Conservation (phyloP, 257 asterid genomes). For the Solanum bulbocastanum region DNA sequence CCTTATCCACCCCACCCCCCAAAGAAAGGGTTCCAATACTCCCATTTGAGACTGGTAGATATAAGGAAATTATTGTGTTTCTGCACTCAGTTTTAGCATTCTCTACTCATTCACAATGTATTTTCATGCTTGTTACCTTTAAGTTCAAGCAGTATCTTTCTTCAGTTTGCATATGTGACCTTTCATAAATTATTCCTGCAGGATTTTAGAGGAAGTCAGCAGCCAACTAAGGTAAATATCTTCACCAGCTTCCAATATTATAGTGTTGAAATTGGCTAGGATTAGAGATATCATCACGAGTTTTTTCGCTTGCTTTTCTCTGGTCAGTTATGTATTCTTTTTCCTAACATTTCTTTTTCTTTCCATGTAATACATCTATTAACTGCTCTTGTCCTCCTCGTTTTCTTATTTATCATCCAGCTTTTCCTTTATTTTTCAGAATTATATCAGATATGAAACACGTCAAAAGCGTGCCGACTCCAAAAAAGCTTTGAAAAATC, state of each 20-base stretch:
- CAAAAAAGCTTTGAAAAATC: constrained; percentile 52
- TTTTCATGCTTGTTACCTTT: not conserved
- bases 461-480: constrained; percentile 63
- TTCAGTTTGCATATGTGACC: not conserved
- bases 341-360: not conserved
- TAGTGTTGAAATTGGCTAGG: not conserved
- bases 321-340: not conserved
- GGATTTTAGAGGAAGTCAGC: constrained; percentile 33
- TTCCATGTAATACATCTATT: not conserved
- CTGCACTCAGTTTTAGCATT: not conserved
- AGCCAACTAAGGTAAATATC: constrained; percentile 41
- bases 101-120: not conserved
- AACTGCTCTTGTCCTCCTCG: not conserved
- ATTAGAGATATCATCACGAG: not conserved
- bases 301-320: not conserved
- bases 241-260: not conserved
- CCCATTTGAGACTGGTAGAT: not conserved
- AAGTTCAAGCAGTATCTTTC: not conserved
- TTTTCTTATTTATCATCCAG: not conserved
- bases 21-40: not conserved
- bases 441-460: constrained; percentile 34
- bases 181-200: constrained; percentile 20
- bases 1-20: not conserved
- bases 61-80: not conserved
- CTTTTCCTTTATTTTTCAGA: constrained; percentile 21